A percentile compares a stretch with the other conserved stretches of the same genome.
Conservation (phyloP, 331 rosid genomes). For the Saraca asoca region DNA sequence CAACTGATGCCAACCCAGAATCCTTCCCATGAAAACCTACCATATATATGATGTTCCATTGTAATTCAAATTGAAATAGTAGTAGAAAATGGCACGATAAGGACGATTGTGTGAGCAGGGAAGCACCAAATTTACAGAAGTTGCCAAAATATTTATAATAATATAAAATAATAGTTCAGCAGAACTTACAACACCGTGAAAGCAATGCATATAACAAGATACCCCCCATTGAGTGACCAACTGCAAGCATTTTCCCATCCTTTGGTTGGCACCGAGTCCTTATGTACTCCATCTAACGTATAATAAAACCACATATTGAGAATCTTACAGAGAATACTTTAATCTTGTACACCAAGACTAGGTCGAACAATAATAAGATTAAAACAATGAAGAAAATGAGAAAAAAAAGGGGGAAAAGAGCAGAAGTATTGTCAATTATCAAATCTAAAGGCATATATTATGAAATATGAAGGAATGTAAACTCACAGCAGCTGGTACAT, state of each 20-base stretch:
- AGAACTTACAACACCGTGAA: slow-evolving; percentile 65
- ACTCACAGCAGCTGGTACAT: slow-evolving; percentile 88
- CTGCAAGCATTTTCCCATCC: slow-evolving; percentile 76
- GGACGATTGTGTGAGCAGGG: background rate
- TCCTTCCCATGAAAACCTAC: slow-evolving; percentile 64
- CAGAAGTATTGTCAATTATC: background rate
- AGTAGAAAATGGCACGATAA: slow-evolving; percentile 19
- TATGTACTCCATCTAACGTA: slow-evolving; percentile 77
- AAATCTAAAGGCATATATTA: slow-evolving; percentile 17
- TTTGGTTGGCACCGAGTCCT: slow-evolving; percentile 63
- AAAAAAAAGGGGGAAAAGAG: background rate
- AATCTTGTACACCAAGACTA: slow-evolving; percentile 10
- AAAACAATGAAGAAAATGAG: background rate
- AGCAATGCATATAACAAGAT: slow-evolving; percentile 84
- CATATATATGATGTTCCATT: slow-evolving; percentile 25
- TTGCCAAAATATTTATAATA: background rate
- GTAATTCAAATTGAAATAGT: slow-evolving; percentile 9
- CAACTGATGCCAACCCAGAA: slow-evolving; percentile 64
- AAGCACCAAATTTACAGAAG: slow-evolving; percentile 16
- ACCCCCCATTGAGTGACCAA: slow-evolving; percentile 99
- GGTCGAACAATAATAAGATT: slow-evolving; percentile 13
- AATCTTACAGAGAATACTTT: background rate
- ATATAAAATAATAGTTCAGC: slow-evolving; percentile 23
- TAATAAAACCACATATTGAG: slow-evolving; percentile 28
- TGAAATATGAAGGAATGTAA: slow-evolving; percentile 52